phyloP scores from a whole-genome alignment of 2,329 filamentous ascomycete species.

The Rutstroemia sydowiana region DNA sequence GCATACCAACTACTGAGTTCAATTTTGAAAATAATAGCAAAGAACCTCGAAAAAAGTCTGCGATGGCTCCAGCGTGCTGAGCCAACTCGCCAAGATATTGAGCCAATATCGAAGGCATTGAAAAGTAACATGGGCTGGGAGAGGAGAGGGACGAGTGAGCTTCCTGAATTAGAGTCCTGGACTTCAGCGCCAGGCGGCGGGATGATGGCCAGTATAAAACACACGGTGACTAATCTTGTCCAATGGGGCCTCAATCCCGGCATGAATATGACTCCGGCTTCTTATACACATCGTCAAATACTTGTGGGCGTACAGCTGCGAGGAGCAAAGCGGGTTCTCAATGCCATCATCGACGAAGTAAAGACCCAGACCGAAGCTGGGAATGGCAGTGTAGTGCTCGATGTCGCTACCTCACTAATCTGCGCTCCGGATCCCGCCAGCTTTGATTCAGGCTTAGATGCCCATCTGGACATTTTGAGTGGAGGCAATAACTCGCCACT shows the following conservation, averaged over 20 bases:
- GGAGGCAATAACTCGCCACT: neutral
- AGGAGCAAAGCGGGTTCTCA: slow-evolving; percentile 53
- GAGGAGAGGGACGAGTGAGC: slow-evolving; percentile 53
- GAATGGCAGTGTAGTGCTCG: slow-evolving; percentile 55
- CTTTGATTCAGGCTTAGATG: slow-evolving; percentile 12
- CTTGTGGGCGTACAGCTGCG: slow-evolving; percentile 53
- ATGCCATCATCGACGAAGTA: slow-evolving; percentile 60
- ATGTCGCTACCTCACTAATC: slow-evolving; percentile 61
- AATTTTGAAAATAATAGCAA: slow-evolving; percentile 64
- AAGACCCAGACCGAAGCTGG: slow-evolving; percentile 52
- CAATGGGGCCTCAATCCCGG: slow-evolving; percentile 57
- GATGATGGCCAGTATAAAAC: slow-evolving; percentile 49
- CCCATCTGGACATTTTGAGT: slow-evolving; percentile 11
- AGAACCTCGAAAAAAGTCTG: slow-evolving; percentile 59
- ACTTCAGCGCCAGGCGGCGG: slow-evolving; percentile 48
- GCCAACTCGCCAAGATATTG: slow-evolving; percentile 60
- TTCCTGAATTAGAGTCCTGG: slow-evolving; percentile 65
- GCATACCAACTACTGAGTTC: slow-evolving; percentile 61
- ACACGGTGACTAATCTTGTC: slow-evolving; percentile 54
- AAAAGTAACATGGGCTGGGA: slow-evolving; percentile 49
- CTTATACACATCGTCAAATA: slow-evolving; percentile 67
- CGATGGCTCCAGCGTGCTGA: slow-evolving; percentile 59
- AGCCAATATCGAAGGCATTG: slow-evolving; percentile 60
- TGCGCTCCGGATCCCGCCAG: slow-evolving; percentile 53
- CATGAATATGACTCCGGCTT: slow-evolving; percentile 49